phyloP scores from a whole-genome alignment of 495 filamentous ascomycete species.

The Podospora tetraspora region DNA sequence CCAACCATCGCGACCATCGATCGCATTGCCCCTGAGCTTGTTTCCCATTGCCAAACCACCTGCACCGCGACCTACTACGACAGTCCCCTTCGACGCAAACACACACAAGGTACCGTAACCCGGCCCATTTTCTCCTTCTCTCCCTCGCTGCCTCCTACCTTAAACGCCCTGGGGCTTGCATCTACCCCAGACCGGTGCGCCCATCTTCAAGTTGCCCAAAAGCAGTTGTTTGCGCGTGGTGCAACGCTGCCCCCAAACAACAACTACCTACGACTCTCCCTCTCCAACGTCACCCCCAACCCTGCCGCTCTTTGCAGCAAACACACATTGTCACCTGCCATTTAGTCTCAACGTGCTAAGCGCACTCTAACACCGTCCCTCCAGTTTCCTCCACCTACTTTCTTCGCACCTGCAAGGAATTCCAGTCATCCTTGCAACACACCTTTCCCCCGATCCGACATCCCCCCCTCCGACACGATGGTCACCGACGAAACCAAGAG shows the following conservation, averaged over 20 bases:
- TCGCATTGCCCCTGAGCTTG: constrained; percentile 8
- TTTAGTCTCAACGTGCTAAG: not conserved
- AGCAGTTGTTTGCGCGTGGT: not conserved
- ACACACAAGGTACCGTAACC: not conserved
- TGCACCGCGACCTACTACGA: not conserved
- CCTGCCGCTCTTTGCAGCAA: not conserved
- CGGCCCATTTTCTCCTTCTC: not conserved
- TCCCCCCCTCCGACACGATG: constrained; percentile 20
- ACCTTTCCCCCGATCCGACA: not conserved
- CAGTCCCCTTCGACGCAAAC: not conserved
- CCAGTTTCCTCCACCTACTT: not conserved
- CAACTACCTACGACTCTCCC: not conserved
- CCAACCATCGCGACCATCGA: constrained; percentile 5
- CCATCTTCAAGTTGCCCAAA: not conserved
- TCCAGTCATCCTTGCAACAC: not conserved
- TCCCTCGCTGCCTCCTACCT: not conserved
- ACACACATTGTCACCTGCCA: not conserved
- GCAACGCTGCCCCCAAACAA: not conserved
- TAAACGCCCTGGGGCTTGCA: not conserved
- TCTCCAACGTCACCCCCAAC: not conserved
- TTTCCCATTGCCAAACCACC: constrained; percentile 1
- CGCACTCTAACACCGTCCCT: not conserved
- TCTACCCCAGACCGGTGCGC: not conserved
- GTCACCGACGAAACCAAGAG: constrained; percentile 27
- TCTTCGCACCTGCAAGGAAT: constrained; percentile 4